These are phyloP conservation scores for Combretum micranthum DNA, from an alignment of 345 rosid genomes.

Conservation along the genomic window DNA sequence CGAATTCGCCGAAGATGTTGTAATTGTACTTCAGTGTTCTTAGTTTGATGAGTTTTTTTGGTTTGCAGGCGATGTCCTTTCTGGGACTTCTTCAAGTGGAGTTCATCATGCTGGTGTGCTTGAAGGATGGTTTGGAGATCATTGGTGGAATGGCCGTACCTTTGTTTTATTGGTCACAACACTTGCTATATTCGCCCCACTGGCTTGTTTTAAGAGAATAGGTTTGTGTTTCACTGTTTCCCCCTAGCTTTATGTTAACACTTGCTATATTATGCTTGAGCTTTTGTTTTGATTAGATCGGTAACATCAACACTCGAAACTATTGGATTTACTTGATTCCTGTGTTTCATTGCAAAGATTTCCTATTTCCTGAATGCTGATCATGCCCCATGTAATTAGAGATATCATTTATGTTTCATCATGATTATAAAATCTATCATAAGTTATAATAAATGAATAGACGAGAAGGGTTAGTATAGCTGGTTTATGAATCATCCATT, in stretches of 20 bases:
- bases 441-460: no score
- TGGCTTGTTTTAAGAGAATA: constrained; percentile 73
- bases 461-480: no score
- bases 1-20: constrained; percentile 3
- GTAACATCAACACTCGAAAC: neutral
- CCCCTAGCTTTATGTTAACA: neutral
- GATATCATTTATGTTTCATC: no score
- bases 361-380: no score
- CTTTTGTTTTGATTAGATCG: neutral
- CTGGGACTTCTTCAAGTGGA: constrained; percentile 76
- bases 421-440: no score
- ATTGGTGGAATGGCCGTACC: constrained; percentile 72
- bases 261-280: neutral
- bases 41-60: neutral
- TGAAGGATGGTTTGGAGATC: constrained; percentile 83
- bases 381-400: no score
- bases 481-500: no score
- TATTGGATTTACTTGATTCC: neutral
- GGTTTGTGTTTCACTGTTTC: constrained; percentile 34
- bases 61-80: constrained; percentile 27
- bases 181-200: constrained; percentile 57
- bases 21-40: neutral
- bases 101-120: constrained; percentile 74
- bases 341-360: neutral
- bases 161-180: constrained; percentile 61